These are phyloP conservation scores for Xylaria bambusicola DNA, from an alignment of 495 filamentous ascomycete genomes.

Conservation along the genomic window DNA sequence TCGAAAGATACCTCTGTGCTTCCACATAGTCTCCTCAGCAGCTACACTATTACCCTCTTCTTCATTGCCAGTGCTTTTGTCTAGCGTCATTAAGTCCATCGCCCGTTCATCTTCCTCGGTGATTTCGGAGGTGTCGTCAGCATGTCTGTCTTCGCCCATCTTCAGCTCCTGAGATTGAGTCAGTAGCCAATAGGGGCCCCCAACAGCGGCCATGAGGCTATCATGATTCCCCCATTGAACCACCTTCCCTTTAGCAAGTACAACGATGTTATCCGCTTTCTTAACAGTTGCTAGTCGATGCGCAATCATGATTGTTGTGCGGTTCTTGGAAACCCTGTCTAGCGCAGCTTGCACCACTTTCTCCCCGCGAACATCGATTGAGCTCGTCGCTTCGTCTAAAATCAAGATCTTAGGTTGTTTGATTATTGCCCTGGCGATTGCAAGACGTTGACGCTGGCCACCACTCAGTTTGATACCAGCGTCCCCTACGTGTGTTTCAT, in stretches of 20 bases:
- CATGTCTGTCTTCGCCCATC: constrained; percentile 21
- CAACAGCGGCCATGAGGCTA: constrained; percentile 59
- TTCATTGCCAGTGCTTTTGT: constrained; percentile 24
- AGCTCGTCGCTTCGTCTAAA: constrained; percentile 78
- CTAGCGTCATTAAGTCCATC: constrained; percentile 38
- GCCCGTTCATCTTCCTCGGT: constrained; percentile 43
- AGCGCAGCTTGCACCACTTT: constrained; percentile 60
- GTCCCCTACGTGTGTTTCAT: constrained; percentile 64
- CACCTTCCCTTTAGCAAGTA: constrained; percentile 58
- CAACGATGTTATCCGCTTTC: constrained; percentile 67
- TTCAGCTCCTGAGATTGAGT: constrained; percentile 54
- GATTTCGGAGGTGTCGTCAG: constrained; percentile 25
- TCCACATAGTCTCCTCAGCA: constrained; percentile 22
- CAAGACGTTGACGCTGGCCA: constrained; percentile 65
- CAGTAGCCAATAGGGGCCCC: constrained; percentile 56
- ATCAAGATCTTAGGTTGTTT: constrained; percentile 80
- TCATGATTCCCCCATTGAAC: constrained; percentile 72
- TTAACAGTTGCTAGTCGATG: constrained; percentile 61
- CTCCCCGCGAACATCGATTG: constrained; percentile 60
- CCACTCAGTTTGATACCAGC: constrained; percentile 61
- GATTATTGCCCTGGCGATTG: constrained; percentile 71
- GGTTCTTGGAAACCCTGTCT: constrained; percentile 52
- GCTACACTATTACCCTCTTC: constrained; percentile 26
- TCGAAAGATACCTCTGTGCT: constrained; percentile 42
- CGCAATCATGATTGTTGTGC: constrained; percentile 65